A percentile compares a stretch with the other conserved stretches of the same genome.
phyloP scores from a whole-genome alignment of 148 eudicot species.

The Rheum nobile region DNA sequence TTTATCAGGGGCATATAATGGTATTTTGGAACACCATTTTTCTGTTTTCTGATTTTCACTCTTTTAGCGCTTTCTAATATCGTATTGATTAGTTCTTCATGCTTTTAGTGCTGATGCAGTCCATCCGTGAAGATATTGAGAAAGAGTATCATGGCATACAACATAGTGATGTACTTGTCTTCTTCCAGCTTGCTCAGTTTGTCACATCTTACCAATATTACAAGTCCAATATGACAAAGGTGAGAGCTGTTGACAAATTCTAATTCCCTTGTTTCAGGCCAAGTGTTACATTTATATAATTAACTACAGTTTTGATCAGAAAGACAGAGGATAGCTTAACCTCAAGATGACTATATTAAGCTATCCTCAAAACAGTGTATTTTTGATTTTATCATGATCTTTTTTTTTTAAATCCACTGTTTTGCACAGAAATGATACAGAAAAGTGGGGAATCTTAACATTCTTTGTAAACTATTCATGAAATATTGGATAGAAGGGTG shows the following conservation, averaged over 20 bases:
- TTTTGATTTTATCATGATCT: too few relatives aligned
- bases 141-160: slow-evolving; percentile 72
- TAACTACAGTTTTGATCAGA: neutral
- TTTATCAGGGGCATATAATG: slow-evolving; percentile 82
- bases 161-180: slow-evolving; percentile 59
- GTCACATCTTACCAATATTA: slow-evolving; percentile 71
- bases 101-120: slow-evolving; percentile 74
- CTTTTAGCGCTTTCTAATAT: neutral
- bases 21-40: slow-evolving; percentile 21
- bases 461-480: neutral
- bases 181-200: slow-evolving; percentile 87
- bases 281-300: neutral
- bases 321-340: neutral
- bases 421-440: too few relatives aligned
- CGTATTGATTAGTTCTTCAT: slow-evolving; percentile 13
- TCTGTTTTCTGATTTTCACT: neutral
- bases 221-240: slow-evolving; percentile 44
- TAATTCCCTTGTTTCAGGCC: neutral
- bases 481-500: neutral
- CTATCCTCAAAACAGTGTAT: too few relatives aligned
- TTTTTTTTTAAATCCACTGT: too few relatives aligned
- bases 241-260: slow-evolving; percentile 19
- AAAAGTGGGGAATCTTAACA: neutral
- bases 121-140: slow-evolving; percentile 66
- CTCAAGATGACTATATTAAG: neutral